Conservation (phyloP, 108 stramenopile genomes). For the Fragilariopsis cylindrus region DNA sequence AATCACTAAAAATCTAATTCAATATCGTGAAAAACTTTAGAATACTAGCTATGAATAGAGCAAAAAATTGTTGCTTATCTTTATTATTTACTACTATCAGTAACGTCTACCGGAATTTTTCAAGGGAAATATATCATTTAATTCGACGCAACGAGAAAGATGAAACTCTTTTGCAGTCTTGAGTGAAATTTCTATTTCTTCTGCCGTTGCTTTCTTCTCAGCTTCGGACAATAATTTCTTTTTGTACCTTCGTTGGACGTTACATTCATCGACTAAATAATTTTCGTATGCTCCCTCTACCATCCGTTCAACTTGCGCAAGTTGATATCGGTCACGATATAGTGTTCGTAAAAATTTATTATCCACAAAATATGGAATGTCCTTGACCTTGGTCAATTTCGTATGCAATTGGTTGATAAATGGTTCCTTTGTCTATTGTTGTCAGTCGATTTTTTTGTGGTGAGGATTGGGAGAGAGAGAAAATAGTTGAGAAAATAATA, state of each 20-base stretch:
- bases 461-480: slow-evolving; percentile 13
- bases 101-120: slow-evolving; percentile 15
- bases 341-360: slow-evolving; percentile 81
- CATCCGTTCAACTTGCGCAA: slow-evolving; percentile 89
- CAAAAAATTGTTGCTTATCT: too few relatives aligned
- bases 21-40: too few relatives aligned
- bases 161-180: slow-evolving; percentile 63
- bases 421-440: slow-evolving; percentile 50
- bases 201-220: slow-evolving; percentile 39
- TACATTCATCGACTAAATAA: slow-evolving; percentile 81
- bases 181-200: slow-evolving; percentile 45
- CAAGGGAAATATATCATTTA: slow-evolving; percentile 76
- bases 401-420: slow-evolving; percentile 73
- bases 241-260: slow-evolving; percentile 72
- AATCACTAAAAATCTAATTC: too few relatives aligned
- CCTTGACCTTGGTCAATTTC: slow-evolving; percentile 69
- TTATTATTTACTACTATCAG: not conserved
- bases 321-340: slow-evolving; percentile 79
- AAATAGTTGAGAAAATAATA: not conserved
- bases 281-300: slow-evolving; percentile 79
- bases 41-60: too few relatives aligned
- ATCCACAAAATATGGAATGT: slow-evolving; percentile 88
- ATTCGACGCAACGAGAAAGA: slow-evolving; percentile 70
- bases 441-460: not conserved
- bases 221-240: slow-evolving; percentile 45